Percentiles rank a stretch among this genome's conserved stretches.
phyloP scores from a whole-genome alignment of 768 basidiomycete genomes.

The Russula sp. region DNA sequence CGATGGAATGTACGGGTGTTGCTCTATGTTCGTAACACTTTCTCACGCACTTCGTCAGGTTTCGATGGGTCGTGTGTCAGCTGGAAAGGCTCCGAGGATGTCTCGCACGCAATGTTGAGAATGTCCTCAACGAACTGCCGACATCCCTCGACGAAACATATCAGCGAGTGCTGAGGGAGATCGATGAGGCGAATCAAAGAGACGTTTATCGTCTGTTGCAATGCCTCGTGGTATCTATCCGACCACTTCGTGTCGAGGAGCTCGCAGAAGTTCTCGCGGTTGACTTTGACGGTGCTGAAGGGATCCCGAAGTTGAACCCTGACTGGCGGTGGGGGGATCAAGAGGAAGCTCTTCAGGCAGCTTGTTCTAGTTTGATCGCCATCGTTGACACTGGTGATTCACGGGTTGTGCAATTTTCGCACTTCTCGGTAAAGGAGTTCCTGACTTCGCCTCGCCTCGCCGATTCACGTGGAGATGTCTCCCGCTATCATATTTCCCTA shows the following conservation, averaged over 20 bases:
- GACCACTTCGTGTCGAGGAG: neutral
- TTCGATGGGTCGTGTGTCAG: neutral
- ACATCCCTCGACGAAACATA: neutral
- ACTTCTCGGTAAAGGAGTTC: neutral
- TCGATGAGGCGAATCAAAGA: neutral
- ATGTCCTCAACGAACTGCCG: neutral
- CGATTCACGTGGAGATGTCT: neutral
- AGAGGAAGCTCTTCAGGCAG: neutral
- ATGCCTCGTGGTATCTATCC: neutral
- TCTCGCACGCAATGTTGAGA: neutral
- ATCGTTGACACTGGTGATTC: neutral
- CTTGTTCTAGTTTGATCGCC: neutral
- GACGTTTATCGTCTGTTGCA: neutral
- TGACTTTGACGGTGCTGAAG: neutral
- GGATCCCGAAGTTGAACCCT: neutral
- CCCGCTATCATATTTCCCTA: neutral
- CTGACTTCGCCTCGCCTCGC: neutral
- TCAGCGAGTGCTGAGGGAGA: neutral
- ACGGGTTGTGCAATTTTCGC: neutral
- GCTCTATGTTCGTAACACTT: neutral
- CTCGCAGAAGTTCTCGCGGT: neutral
- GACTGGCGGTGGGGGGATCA: neutral
- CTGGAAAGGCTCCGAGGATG: neutral
- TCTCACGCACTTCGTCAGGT: neutral
- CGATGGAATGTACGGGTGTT: neutral